phyloP scores from a whole-genome alignment of 805 yeast genomes.

The Saccharomycopsis fermentans region DNA sequence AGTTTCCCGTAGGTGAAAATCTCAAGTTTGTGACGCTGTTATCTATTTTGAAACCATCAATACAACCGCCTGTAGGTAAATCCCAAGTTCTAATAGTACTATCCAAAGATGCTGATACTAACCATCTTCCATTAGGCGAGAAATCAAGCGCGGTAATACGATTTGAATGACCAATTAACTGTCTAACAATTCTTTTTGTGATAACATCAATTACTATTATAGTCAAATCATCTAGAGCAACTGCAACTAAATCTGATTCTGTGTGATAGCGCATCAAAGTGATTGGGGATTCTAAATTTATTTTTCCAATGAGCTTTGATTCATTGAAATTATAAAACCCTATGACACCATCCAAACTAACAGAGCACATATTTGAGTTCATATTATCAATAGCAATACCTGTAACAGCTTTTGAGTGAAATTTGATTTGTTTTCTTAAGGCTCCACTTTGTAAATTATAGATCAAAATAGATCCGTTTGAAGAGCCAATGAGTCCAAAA shows the following conservation, averaged over 20 bases:
- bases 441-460: slow-evolving; percentile 91
- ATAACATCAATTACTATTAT: slow-evolving; percentile 74
- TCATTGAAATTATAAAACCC: slow-evolving; percentile 80
- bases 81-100: slow-evolving; percentile 94
- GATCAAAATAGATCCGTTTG: slow-evolving; percentile 73
- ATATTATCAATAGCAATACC: slow-evolving; percentile 85
- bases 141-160: slow-evolving; percentile 82
- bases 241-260: slow-evolving; percentile 74
- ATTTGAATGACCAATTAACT: slow-evolving; percentile 80
- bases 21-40: slow-evolving; percentile 73
- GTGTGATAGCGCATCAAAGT: slow-evolving; percentile 70
- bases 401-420: slow-evolving; percentile 73
- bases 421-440: slow-evolving; percentile 54
- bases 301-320: slow-evolving; percentile 54
- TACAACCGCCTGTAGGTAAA: slow-evolving; percentile 92
- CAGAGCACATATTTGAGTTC: slow-evolving; percentile 78
- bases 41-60: slow-evolving; percentile 76
- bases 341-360: slow-evolving; percentile 82
- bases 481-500: slow-evolving; percentile 85
- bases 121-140: slow-evolving; percentile 93
- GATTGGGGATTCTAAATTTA: slow-evolving; percentile 66
- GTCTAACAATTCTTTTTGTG: slow-evolving; percentile 77
- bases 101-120: slow-evolving; percentile 74
- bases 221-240: slow-evolving; percentile 78
- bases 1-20: slow-evolving; percentile 81